Evolutionary conservation across 495 filamentous ascomycete genomes (phyloP).

Genomic region (Ramalina intermedia): DNA sequence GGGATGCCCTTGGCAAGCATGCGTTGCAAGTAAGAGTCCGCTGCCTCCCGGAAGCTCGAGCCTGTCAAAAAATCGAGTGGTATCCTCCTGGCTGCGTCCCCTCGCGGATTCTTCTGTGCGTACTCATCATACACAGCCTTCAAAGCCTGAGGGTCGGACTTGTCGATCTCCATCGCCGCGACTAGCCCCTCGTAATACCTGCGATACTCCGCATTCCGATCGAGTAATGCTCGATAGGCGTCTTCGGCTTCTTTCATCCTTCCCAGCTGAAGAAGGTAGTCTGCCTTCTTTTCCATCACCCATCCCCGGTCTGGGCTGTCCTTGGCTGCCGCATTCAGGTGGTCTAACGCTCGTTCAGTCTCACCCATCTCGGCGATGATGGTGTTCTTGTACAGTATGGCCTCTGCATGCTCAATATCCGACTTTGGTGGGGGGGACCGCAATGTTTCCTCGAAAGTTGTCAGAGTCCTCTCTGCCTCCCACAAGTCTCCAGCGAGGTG

Average conservation of each 20-base stretch:
- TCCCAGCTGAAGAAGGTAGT: constrained; percentile 68
- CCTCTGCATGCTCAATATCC: constrained; percentile 93
- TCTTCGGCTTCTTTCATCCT: constrained; percentile 67
- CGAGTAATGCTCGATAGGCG: constrained; percentile 66
- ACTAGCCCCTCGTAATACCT: constrained; percentile 72
- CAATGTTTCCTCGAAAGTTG: constrained; percentile 82
- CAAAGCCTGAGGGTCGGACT: constrained; percentile 46
- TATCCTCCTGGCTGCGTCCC: constrained; percentile 72
- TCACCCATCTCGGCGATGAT: constrained; percentile 85
- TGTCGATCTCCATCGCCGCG: constrained; percentile 46
- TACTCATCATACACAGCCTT: constrained; percentile 66
- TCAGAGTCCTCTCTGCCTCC: constrained; percentile 81
- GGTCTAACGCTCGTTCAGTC: constrained; percentile 64
- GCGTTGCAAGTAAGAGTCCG: constrained; percentile 63
- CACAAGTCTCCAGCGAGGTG: constrained; percentile 72
- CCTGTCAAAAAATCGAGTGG: constrained; percentile 83
- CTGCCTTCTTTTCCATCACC: constrained; percentile 77
- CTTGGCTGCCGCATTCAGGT: constrained; percentile 65
- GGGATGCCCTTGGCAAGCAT: constrained; percentile 95
- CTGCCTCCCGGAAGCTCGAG: constrained; percentile 65
- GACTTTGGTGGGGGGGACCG: constrained; percentile 57
- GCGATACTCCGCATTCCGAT: constrained; percentile 76
- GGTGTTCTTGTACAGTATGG: constrained; percentile 84
- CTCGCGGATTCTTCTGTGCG: constrained; percentile 63
- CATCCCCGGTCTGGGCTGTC: constrained; percentile 69